These are phyloP conservation scores for Penicillium bovifimosum DNA, from an alignment of 495 filamentous ascomycete species.

Conservation along the genomic window DNA sequence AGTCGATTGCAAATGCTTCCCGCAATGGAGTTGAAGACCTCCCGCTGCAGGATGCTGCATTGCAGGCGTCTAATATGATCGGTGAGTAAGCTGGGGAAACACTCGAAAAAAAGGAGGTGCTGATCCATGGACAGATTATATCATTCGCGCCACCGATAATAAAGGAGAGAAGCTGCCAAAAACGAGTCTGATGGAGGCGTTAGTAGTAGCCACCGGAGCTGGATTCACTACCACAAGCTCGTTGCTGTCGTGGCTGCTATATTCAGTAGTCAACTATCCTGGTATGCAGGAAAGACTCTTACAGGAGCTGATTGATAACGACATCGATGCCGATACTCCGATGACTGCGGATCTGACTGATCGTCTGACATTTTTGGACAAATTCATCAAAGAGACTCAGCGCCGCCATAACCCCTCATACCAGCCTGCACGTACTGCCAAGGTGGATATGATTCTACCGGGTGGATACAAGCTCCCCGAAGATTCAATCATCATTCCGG, in stretches of 20 bases:
- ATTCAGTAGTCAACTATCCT: conserved; percentile 41
- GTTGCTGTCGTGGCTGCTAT: conserved; percentile 51
- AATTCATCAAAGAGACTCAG: conserved; percentile 54
- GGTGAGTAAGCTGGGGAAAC: conserved; percentile 16
- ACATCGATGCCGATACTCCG: conserved; percentile 29
- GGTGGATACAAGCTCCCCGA: conserved; percentile 50
- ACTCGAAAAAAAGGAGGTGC: background rate
- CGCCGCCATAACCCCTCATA: conserved; percentile 51
- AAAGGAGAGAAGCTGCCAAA: conserved; percentile 49
- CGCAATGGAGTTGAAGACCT: conserved; percentile 34
- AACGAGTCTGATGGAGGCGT: conserved; percentile 23
- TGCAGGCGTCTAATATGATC: conserved; percentile 43
- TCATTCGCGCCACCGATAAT: conserved; percentile 43
- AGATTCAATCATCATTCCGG: conserved; percentile 43
- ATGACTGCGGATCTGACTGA: conserved; percentile 37
- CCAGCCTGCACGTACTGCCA: conserved; percentile 49
- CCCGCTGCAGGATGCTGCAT: conserved; percentile 46
- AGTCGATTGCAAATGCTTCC: conserved; percentile 32
- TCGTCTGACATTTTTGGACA: conserved; percentile 44
- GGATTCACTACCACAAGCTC: conserved; percentile 51
- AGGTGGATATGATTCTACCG: conserved; percentile 46
- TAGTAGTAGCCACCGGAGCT: conserved; percentile 40
- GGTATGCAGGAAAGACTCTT: conserved; percentile 48
- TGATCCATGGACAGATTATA: conserved; percentile 32
- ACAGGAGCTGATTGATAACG: conserved; percentile 50